A percentile compares a stretch with the other conserved stretches of the same genome.
Conservation (phyloP, 352 stramenopile genomes). For the Phytophthora pisi region DNA sequence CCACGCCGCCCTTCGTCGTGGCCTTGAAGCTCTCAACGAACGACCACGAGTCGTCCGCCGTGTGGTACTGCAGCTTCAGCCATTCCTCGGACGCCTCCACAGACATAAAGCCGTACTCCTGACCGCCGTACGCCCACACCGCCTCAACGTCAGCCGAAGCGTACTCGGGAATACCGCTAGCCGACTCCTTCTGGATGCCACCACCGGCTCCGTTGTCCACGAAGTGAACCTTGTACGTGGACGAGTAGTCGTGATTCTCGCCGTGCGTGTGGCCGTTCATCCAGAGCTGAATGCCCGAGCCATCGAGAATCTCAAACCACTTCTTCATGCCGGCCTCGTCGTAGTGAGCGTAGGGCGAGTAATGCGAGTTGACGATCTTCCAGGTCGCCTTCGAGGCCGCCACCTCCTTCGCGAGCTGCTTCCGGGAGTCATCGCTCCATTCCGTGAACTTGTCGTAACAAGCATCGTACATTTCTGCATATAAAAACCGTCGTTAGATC, state of each 20-base stretch:
- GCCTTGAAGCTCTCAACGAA: slow-evolving; percentile 52
- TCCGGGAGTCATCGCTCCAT: slow-evolving; percentile 59
- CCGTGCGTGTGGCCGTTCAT: slow-evolving; percentile 69
- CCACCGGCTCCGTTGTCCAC: slow-evolving; percentile 78
- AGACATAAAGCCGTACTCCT: slow-evolving; percentile 74
- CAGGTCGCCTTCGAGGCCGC: slow-evolving; percentile 56
- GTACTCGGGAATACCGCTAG: slow-evolving; percentile 63
- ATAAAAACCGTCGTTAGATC: not conserved
- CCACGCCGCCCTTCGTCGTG: slow-evolving; percentile 50
- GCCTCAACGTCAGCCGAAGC: slow-evolving; percentile 54
- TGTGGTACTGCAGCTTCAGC: slow-evolving; percentile 73
- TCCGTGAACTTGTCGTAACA: slow-evolving; percentile 47
- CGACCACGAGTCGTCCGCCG: slow-evolving; percentile 58
- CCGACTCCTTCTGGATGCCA: slow-evolving; percentile 75
- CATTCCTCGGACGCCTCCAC: slow-evolving; percentile 60
- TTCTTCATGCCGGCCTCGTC: slow-evolving; percentile 30
- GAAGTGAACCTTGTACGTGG: slow-evolving; percentile 62
- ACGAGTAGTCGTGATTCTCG: slow-evolving; percentile 68
- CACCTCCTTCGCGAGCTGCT: slow-evolving; percentile 44
- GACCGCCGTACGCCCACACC: slow-evolving; percentile 63
- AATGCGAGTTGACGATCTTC: slow-evolving; percentile 75
- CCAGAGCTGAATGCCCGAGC: slow-evolving; percentile 45
- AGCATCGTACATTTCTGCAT: slow-evolving; percentile 41
- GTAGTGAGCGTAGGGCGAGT: slow-evolving; percentile 60
- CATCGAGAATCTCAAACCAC: slow-evolving; percentile 54